Evolutionary conservation across 805 yeast genomes (phyloP).

Genomic region (Hanseniaspora mollemarum): DNA sequence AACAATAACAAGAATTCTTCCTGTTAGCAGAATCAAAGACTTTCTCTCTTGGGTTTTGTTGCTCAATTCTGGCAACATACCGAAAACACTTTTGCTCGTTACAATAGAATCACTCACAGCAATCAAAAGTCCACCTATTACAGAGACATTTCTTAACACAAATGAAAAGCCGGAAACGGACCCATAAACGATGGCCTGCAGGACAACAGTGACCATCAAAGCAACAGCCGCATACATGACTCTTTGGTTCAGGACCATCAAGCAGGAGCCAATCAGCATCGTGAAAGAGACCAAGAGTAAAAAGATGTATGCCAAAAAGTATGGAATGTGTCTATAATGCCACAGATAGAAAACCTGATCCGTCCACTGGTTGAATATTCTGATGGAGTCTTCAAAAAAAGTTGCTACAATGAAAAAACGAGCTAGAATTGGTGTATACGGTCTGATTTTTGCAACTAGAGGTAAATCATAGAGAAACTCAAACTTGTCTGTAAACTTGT

Average conservation of each 20-base stretch:
- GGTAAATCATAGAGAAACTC: conserved; percentile 46
- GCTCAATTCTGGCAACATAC: conserved; percentile 42
- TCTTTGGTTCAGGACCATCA: conserved; percentile 40
- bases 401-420: conserved; percentile 87
- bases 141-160: conserved; percentile 75
- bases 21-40: conserved; percentile 74
- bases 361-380: conserved; percentile 79
- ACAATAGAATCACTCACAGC: conserved; percentile 80
- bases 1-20: conserved; percentile 73
- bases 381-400: conserved; percentile 74
- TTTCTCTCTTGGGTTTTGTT: conserved; percentile 50
- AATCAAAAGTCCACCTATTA: conserved; percentile 81
- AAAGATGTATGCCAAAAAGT: conserved; percentile 63
- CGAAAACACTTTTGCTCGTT: conserved; percentile 50
- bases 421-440: conserved; percentile 78
- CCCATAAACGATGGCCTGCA: conserved; percentile 85
- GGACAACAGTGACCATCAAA: conserved; percentile 55
- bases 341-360: conserved; percentile 80
- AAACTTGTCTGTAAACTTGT: conserved; percentile 39
- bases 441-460: conserved; percentile 40
- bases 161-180: conserved; percentile 68
- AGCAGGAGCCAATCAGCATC: conserved; percentile 63
- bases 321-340: conserved; percentile 68
- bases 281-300: conserved; percentile 49
- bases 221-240: conserved; percentile 60